Base-by-base conservation (phyloP, 1,284 basidiomycete species). In the Irpex sp. region DNA sequence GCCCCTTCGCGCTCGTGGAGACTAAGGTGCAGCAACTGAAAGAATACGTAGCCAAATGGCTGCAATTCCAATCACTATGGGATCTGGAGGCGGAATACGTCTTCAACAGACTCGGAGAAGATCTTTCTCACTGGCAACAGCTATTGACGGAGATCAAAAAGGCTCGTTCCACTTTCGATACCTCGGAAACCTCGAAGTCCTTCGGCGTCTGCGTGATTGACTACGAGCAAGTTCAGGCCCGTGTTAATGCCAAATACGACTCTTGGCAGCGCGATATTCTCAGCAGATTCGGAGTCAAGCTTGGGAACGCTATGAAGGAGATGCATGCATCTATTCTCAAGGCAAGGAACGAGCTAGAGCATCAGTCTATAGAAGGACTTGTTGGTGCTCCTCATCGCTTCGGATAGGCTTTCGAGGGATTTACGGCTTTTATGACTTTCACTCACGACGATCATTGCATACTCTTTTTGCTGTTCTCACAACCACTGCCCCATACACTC, bases 21-120 rank as follows among this genome's bases (percentile, higher is more conserved):
- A 80, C 79, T 70, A 98, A 98, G 77, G 87, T 97, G 6, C 87
- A 89, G 64, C 88, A 93, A 66, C 85, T 99, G 60, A 89, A 85
- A 69, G 89, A 90, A 52, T 99, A 99, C 75, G 95, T 98, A 59
- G 91, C 84, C 67, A 97, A 97, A 79, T 99, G 97, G 97, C 86
- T 98, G 0, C 96, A 97, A 73, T 99, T 99, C 85, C 97, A 99
- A 77, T 97, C 96, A 0, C 83, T 99, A 0, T 99, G 97, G 97
- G 97, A 99, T 75, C 87, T 98, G 58, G 96, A 99, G 77, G 86
- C 96, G 13, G 97, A 98, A 82, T 92, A 92, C 72, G 96, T 99
- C 19, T 98, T 97, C 83, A 91, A 89, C 70, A 91, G 93, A 0
- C 88, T 98, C 5, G 97, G 97, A 17, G 96, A 98, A 74, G 94